Evolutionary conservation across 2,329 filamentous ascomycete genomes (phyloP).

Genomic region (Aspergillus ochraceus): DNA sequence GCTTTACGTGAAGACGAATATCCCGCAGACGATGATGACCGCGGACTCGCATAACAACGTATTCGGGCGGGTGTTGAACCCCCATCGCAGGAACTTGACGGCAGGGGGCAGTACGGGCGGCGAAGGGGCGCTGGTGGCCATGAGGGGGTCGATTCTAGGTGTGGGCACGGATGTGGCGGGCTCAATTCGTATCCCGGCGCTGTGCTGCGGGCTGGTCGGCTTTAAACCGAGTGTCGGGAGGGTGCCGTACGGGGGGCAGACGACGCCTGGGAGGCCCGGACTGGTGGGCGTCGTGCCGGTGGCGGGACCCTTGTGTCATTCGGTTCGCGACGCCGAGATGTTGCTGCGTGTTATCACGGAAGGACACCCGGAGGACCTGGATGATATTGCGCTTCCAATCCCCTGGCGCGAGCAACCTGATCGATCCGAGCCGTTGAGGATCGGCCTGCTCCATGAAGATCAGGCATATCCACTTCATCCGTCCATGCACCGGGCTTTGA

Average conservation of each 20-base stretch:
- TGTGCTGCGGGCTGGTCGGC: constrained; percentile 51
- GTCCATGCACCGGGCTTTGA: constrained; percentile 19
- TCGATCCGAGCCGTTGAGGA: constrained; percentile 4
- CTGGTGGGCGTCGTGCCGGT: constrained; percentile 20
- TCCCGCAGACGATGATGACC: constrained; percentile 58
- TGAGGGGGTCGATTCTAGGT: constrained; percentile 59
- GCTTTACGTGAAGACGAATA: constrained; percentile 67
- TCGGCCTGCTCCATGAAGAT: constrained; percentile 25
- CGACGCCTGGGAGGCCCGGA: constrained; percentile 14
- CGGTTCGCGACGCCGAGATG: constrained; percentile 15
- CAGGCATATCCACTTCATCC: constrained; percentile 22
- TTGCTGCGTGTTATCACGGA: constrained; percentile 12
- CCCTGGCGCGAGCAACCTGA: constrained; percentile 9
- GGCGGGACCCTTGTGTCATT: constrained; percentile 22
- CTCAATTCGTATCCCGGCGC: constrained; percentile 46
- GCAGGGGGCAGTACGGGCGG: constrained; percentile 67
- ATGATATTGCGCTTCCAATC: constrained; percentile 14
- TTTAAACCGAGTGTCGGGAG: constrained; percentile 48
- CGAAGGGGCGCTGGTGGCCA: constrained; percentile 60
- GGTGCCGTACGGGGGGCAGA: constrained; percentile 53
- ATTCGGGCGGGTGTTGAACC: constrained; percentile 63
- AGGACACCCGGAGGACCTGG: constrained; percentile 8
- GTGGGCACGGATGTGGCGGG: constrained; percentile 60
- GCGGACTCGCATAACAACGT: constrained; percentile 54
- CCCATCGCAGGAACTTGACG: constrained; percentile 57